Evolutionary conservation across 2,329 filamentous ascomycete species (phyloP), one percentile per base, ranked within the genome.

Genomic region (Thelonectria discophora): DNA sequence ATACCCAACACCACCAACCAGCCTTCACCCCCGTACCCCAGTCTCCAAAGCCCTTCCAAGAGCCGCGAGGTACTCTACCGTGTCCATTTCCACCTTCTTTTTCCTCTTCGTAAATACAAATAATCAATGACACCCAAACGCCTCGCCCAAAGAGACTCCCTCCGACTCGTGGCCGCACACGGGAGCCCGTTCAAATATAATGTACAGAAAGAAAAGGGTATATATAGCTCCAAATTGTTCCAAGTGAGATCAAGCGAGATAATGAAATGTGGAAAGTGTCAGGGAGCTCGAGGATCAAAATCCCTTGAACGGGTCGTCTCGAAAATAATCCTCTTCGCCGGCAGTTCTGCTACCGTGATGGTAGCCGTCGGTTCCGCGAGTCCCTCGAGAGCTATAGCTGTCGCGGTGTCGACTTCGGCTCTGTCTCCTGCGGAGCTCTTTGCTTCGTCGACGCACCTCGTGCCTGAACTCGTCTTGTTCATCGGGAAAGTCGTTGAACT

Each of bases 271-370:
- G 52, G 58, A 30, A 55, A 18, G 47, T 27, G 53, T 65, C 10
- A 50, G 55, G 59, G 50, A 21, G n/a, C 45, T 32, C 43, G 40
- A 18, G 47, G 47, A 37, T 76, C 72, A 89, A 67, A 89, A 89
- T 3, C 86, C 86, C 66, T 80, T 82, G 67, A 89, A 89, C 1
- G 87, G 87, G 64, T 90, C 86, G 21, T 88, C 84, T 39, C 82
- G 78, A 71, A 82, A 81, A 68, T 80, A 86, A 58, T 88, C 85
- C 59, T 88, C 86, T 62, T 87, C 84, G 15, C 78, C 76, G 10
- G 78, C 75, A 7, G 78, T 80, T 59, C 79, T 78, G 56, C 80
- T 84, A 18, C 81, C 81, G 4, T 78, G 72, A 64, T 82, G 81
- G 60, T 77, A 80, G 45, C 84, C 83, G 30, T 86, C 82, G 1